Conservation (phyloP, 2,329 filamentous ascomycete genomes). For the Trichoderma oligosporum region DNA sequence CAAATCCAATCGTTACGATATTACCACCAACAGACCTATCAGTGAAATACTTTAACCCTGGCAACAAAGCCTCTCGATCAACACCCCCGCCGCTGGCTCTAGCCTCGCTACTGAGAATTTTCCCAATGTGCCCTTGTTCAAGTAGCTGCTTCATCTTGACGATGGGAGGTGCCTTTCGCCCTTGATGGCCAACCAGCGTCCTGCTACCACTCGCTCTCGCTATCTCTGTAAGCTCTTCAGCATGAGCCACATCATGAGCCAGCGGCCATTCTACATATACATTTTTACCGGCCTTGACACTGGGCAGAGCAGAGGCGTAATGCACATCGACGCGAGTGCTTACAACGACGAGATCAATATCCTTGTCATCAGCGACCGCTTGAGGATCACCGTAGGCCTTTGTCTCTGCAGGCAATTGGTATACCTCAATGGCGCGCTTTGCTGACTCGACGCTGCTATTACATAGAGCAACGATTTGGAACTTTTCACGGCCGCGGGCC, state of each 20-base stretch:
- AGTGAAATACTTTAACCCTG: slow-evolving; percentile 45
- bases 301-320: slow-evolving; percentile 42
- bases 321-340: slow-evolving; percentile 54
- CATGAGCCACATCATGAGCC: slow-evolving; percentile 41
- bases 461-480: slow-evolving; percentile 48
- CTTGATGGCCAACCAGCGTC: slow-evolving; percentile 51
- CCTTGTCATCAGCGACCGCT: slow-evolving; percentile 44
- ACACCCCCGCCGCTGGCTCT: slow-evolving; percentile 37
- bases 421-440: slow-evolving; percentile 40
- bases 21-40: slow-evolving; percentile 47
- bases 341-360: slow-evolving; percentile 54
- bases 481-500: slow-evolving; percentile 40
- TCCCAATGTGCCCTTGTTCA: slow-evolving; percentile 45
- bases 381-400: slow-evolving; percentile 50
- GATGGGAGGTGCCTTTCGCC: slow-evolving; percentile 42
- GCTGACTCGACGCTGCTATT: slow-evolving; percentile 48
- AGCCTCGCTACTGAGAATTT: slow-evolving; percentile 49
- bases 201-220: slow-evolving; percentile 32
- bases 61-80: slow-evolving; percentile 31
- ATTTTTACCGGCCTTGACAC: slow-evolving; percentile 48
- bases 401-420: slow-evolving; percentile 39
- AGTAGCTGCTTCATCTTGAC: slow-evolving; percentile 45
- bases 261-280: slow-evolving; percentile 59
- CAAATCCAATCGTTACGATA: slow-evolving; percentile 40
- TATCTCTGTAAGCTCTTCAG: slow-evolving; percentile 38